Percentiles rank a stretch among this genome's conserved stretches.
Evolutionary conservation across 306 rosid genomes (phyloP).

Genomic region (Inga oerstediana): DNA sequence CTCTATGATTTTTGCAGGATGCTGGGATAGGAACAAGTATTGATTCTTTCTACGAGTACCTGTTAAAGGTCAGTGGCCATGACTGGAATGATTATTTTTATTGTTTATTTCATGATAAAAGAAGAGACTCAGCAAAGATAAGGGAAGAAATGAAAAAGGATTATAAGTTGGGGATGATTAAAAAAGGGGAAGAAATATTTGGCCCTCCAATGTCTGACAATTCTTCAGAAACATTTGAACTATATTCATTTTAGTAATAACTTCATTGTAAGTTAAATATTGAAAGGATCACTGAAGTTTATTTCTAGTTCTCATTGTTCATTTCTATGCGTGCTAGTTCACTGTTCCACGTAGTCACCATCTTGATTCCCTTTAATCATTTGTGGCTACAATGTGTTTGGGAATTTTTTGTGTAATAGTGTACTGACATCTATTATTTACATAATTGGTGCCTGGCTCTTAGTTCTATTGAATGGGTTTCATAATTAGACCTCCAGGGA

Average conservation of each 20-base stretch:
- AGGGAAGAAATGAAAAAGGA: background rate
- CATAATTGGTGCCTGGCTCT: conserved; percentile 2
- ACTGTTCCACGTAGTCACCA: background rate
- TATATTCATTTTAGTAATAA: background rate
- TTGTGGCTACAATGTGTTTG: background rate
- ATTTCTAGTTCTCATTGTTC: background rate
- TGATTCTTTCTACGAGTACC: conserved; percentile 95
- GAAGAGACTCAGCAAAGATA: background rate
- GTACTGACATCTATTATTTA: conserved; percentile 4
- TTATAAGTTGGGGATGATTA: background rate
- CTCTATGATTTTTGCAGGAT: conserved; percentile 69
- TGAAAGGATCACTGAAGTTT: background rate
- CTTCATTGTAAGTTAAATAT: background rate
- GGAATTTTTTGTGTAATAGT: background rate
- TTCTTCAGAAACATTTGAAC: background rate
- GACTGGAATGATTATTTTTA: conserved; percentile 13
- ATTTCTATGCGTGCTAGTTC: conserved; percentile 11
- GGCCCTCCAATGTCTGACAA: background rate
- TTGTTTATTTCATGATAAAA: background rate
- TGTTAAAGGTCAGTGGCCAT: conserved; percentile 76
- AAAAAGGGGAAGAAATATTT: background rate
- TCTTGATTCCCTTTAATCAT: conserved; percentile 14
- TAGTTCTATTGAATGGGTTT: background rate
- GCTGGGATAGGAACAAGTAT: conserved; percentile 99
- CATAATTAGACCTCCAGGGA: background rate